Base-by-base conservation (phyloP, 441 rosid genomes). In the Jatropha multifida region DNA sequence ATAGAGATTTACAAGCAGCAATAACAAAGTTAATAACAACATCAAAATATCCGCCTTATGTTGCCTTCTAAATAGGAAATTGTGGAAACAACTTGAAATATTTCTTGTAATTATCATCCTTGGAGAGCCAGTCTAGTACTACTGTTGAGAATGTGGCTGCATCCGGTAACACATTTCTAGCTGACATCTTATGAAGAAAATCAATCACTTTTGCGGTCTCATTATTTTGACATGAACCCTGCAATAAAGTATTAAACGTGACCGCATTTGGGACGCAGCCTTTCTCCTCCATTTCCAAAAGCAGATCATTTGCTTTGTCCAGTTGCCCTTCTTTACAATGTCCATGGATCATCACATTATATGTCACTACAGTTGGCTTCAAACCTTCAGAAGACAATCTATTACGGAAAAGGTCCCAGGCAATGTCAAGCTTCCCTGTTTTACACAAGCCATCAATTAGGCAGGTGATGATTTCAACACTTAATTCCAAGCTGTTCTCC, bases 131-230 rank as follows among this genome's bases (percentile, higher is more conserved):
- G 27, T 55, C 18, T 4, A 38, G n/a, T 11, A 70, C 63, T 11
- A 70, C 63, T 18, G 38, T 55, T 12, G 26, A 54, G 11, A 56
- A 11, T 2, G 65, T 20, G 44, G 0, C 8, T 14, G 40, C 59
- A 48, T 60, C 44, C 7, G 58, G n/a, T 26, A 48, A 52, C 72
- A 83, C 23, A 38, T 83, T 78, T 80, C 74, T 78, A 62, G 74
- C 80, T 8, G 41, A 55, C 86, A 86, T 86, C 69, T 78, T 76
- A 14, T 82, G 74, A 67, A 80, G 82, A 77, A 86, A 81, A 59
- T 83, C 76, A 40, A 78, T 71, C 38, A 82, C 78, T 66, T 86
- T 80, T 32, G 18, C 7, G 7, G 62, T 58, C 42, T 82, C 76
- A 32, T 76, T 78, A 49, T 73, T 82, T 66, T 52, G 77, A 12